phyloP scores from a whole-genome alignment of 176 grass and related monocot species.

The Phoenix dactylifera region DNA sequence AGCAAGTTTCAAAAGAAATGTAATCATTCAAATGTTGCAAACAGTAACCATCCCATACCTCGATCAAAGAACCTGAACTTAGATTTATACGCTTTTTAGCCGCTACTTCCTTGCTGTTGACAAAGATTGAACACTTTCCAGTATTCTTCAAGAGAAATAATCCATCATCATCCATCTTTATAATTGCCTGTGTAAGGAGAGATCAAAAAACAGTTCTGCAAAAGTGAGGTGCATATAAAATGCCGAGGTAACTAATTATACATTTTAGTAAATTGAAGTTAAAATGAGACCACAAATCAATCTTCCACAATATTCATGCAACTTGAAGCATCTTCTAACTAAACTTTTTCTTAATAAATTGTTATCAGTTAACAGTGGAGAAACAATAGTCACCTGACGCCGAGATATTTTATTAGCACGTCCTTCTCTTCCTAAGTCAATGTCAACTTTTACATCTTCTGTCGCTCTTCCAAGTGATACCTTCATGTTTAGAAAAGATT shows the following conservation, averaged over 20 bases:
- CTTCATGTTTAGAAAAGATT: conserved; percentile 30
- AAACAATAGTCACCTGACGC: conserved; percentile 44
- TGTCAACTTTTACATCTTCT: conserved; percentile 89
- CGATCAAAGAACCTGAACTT: conserved; percentile 66
- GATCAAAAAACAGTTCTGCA: background rate
- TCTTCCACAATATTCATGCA: too few relatives aligned
- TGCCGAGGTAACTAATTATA: too few relatives aligned
- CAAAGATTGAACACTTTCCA: conserved; percentile 82
- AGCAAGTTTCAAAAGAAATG: conserved; percentile 3
- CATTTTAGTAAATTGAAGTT: too few relatives aligned
- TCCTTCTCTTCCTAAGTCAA: conserved; percentile 98
- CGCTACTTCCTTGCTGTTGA: conserved; percentile 91
- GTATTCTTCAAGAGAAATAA: conserved; percentile 85
- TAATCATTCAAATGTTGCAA: background rate
- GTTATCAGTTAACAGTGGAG: too few relatives aligned
- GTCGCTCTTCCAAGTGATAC: conserved; percentile 92
- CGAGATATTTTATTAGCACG: conserved; percentile 92
- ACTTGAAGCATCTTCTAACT: too few relatives aligned
- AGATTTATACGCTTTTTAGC: conserved; percentile 61
- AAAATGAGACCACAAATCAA: too few relatives aligned
- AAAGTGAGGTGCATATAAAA: too few relatives aligned
- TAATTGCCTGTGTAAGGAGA: conserved; percentile 46
- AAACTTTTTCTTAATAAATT: too few relatives aligned
- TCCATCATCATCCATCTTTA: conserved; percentile 92
- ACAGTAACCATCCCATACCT: conserved; percentile 40